Evolutionary conservation across 2,329 filamentous ascomycete species (phyloP), one percentile per base, ranked within the genome.

Genomic region (Pseudogymnoascus pannorum): DNA sequence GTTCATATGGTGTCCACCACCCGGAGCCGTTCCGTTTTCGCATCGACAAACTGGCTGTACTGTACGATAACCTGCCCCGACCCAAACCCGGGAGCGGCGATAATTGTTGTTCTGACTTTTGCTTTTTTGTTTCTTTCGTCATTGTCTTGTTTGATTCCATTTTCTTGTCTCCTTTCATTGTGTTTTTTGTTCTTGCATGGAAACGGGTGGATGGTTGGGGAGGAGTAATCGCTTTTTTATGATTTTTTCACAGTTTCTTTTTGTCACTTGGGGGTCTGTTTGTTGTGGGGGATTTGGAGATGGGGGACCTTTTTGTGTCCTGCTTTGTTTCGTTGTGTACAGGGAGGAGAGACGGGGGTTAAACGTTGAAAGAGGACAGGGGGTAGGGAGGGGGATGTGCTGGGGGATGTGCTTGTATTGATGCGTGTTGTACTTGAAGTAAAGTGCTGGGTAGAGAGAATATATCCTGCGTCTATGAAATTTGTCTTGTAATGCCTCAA

Each of bases 401-500:
- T n/a, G 9, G 8, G 26, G 8, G 44, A 4, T 20, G 24, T 54
- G 48, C 48, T 54, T 54, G 48, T 54, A 54, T 54, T 18, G 26
- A 54, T 54, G 48, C 48, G 44, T 54, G 26, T 54, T 54, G 48
- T 54, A 54, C 48, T 8, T 54, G 26, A 31, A 54, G n/a, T 16
- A 12, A 54, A 54, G 9, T 26, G 24, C 48, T 54, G 12, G 48
- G 31, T 54, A 54, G 48, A 3, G 11, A 29, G 18, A 54, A 31
- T 54, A 54, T 9, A 54, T 54, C 26, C 48, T 54, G 26, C 48
- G 48, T 31, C 26, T 54, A 31, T 54, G 31, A 54, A 54, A 16
- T 31, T 14, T 6, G 26, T 31, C 48, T 18, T 2, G 12, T 20
- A 12, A 31, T 54, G 24, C 12, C 22, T n/a, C 6, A 3, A 24